Base-by-base conservation (phyloP, 345 rosid species). In the Noccaea caerulescens region DNA sequence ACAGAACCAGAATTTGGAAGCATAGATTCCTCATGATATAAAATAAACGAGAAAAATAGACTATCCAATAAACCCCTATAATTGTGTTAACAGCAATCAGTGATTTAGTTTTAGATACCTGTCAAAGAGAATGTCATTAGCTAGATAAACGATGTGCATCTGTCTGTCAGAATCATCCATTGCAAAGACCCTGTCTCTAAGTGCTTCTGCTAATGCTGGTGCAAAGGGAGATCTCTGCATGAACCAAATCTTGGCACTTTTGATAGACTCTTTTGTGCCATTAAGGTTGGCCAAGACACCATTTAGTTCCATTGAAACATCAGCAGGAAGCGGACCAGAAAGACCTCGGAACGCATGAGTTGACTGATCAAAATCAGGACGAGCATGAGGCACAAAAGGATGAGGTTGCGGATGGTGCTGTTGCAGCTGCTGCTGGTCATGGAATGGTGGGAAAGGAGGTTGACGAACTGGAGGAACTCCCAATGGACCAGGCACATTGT, bases 251-350 rank as follows among this genome's bases (percentile, higher is more conserved):
- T 95, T 95, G 63, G 98, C 92, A 74, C 96, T 84, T 80, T 95
- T 95, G 76, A 95, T 95, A 6, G 99, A 92, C 72, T 95, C 99
- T 83, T 95, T 95, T 51, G 99, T 95, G 8, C 99, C 98, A 58
- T 82, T 92, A 49, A 95, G 92, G 80, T 84, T 88, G 67, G 80
- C 84, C 58, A 95, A 79, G 53, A 94, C 86, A 62, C 83, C 77
- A 51, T 59, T 84, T 57, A 94, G 96, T 75, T 94, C 99, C 69
- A 84, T 46, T 36, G 88, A 88, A 80, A 94, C 89, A 82, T 94
- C 99, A 62, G 92, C 73, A 52, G 98, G 97, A 57, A 89, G 93
- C 53, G 93, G 89, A 76, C 93, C 95, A 73, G 95, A 78, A 60
- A 84, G 89, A 66, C 87, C 91, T 82, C 84, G 83, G 69, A 89